Conservation (phyloP, 2,329 filamentous ascomycete genomes). For the Seiridium cupressi region DNA sequence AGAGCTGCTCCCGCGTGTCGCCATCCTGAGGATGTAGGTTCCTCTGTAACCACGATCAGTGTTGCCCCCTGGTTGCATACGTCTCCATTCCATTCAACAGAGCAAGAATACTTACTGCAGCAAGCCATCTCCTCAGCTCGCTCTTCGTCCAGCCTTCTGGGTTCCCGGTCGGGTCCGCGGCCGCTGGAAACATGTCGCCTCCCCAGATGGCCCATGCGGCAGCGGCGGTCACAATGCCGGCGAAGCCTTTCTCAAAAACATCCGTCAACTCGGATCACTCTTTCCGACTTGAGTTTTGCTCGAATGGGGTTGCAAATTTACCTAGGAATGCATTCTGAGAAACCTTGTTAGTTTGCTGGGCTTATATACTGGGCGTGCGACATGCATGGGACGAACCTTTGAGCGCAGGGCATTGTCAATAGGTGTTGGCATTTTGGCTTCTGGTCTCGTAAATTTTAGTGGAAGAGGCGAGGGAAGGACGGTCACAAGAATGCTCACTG, state of each 20-base stretch:
- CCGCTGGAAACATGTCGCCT: constrained; percentile 75
- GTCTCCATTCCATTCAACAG: neutral
- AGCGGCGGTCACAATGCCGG: constrained; percentile 76
- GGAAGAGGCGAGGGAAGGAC: neutral
- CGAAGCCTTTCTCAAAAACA: constrained; percentile 61
- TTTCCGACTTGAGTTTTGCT: constrained; percentile 14
- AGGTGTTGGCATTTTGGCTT: constrained; percentile 61
- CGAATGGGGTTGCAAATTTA: constrained; percentile 31
- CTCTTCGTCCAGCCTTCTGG: constrained; percentile 71
- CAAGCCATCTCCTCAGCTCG: constrained; percentile 79
- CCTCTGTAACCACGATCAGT: constrained; percentile 42
- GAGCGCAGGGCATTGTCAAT: constrained; percentile 69
- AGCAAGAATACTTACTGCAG: constrained; percentile 57
- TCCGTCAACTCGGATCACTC: constrained; percentile 1
- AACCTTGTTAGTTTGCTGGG: constrained; percentile 13
- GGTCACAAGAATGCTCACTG: neutral
- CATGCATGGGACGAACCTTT: constrained; percentile 49
- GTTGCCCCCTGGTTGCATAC: neutral
- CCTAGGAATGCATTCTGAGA: constrained; percentile 67
- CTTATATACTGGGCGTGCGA: neutral
- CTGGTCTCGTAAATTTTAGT: neutral
- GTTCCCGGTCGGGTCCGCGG: constrained; percentile 75
- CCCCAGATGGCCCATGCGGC: constrained; percentile 86
- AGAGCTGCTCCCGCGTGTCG: constrained; percentile 60
- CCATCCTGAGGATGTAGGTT: constrained; percentile 58